Base-by-base conservation (phyloP, 2,329 filamentous ascomycete species). In the Daldinia sp. region DNA sequence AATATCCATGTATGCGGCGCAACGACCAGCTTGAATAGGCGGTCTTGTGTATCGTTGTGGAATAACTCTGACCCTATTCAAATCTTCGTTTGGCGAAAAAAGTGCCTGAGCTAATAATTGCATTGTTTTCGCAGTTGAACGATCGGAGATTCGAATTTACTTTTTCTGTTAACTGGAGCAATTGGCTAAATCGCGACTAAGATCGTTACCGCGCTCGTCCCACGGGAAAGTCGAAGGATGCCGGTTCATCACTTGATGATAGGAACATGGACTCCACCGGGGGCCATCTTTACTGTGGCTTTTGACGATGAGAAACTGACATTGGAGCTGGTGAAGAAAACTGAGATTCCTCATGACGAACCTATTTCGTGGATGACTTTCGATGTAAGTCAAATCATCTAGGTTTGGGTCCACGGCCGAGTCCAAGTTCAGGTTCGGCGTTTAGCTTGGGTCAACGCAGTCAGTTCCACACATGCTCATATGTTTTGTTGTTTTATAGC, bases 361-460 rank as follows among this genome's bases (percentile, higher is more conserved):
- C 92, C 93, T 6, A 96, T 97, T 73, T 97, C 93, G 67, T 97
- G 93, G 93, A 95, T 97, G 92, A 91, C 93, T 15, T 95, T 97
- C 76, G 91, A 93, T 79, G 92, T 93, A 83, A 82, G 90, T 76
- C n/a, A 51, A 51, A n/a, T n/a, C 15, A 13, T 23, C 10, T 9
- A 18, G 9, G 3, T 26, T 42, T 44, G 15, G 7, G 20, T 44
- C 26, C 18, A 5, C 23, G 15, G 30, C 39, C 7, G 13, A 23
- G 12, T 51, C 46, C 42, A 46, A 30, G 26, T 37, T 28, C 23
- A 46, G 53, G 18, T 42, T 23, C 15, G 53, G 30, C 35, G 28
- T 51, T 51, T 6, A 28, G 35, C 50, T 13, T n/a, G 33, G 46
- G 15, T 42, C 26, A 28, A 30, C 9, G 13, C 35, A 39, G 13